phyloP scores from a whole-genome alignment of 2,329 filamentous ascomycete species.

The Fusarium falciforme region DNA sequence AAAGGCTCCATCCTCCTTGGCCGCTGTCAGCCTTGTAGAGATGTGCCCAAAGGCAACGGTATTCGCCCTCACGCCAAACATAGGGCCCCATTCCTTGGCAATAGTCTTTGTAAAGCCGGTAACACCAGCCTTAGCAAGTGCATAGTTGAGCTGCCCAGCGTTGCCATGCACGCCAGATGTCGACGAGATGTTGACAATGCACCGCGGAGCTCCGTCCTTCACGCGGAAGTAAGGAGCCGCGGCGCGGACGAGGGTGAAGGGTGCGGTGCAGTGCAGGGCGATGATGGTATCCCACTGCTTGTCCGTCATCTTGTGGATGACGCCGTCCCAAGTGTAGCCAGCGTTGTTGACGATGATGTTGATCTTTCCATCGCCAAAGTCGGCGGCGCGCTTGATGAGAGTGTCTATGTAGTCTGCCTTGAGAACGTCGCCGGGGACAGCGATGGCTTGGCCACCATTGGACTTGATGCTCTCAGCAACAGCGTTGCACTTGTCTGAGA shows the following conservation, averaged over 20 bases:
- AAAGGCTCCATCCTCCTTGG: slow-evolving; percentile 87
- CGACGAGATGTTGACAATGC: slow-evolving; percentile 85
- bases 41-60: slow-evolving; percentile 89
- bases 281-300: slow-evolving; percentile 93
- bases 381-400: slow-evolving; percentile 80
- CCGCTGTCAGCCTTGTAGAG: slow-evolving; percentile 80
- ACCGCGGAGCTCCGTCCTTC: slow-evolving; percentile 81
- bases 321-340: slow-evolving; percentile 92
- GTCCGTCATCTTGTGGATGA: slow-evolving; percentile 92
- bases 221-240: slow-evolving; percentile 90
- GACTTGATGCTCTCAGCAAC: slow-evolving; percentile 78
- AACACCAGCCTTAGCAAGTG: slow-evolving; percentile 85
- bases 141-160: slow-evolving; percentile 91
- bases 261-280: slow-evolving; percentile 83
- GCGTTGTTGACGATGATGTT: slow-evolving; percentile 94
- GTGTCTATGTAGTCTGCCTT: slow-evolving; percentile 75
- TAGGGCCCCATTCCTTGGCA: slow-evolving; percentile 90
- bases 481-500: slow-evolving; percentile 72
- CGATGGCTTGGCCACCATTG: slow-evolving; percentile 74
- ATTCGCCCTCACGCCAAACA: slow-evolving; percentile 85
- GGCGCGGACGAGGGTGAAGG: slow-evolving; percentile 84
- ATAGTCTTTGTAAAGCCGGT: slow-evolving; percentile 88
- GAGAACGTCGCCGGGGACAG: slow-evolving; percentile 81
- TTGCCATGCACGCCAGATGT: slow-evolving; percentile 89
- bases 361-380: slow-evolving; percentile 88